These are phyloP conservation scores for Earliella scabrosa DNA, from an alignment of 1,284 basidiomycete genomes.

Conservation along the genomic window DNA sequence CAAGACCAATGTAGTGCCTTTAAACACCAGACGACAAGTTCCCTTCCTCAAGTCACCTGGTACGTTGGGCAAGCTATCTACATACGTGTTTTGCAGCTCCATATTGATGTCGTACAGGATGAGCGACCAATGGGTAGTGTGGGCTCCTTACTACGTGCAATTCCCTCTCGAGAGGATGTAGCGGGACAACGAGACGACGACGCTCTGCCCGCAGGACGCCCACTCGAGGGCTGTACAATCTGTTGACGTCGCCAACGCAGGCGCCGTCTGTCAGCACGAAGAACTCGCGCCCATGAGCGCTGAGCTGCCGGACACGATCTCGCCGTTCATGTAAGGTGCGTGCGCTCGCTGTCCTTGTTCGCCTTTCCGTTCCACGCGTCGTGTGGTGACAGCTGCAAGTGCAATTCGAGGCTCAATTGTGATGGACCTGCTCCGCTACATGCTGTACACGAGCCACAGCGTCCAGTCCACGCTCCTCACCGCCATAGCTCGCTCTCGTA, in stretches of 20 bases:
- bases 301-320: slow-evolving; percentile 55
- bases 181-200: slow-evolving; percentile 48
- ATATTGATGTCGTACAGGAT: slow-evolving; percentile 39
- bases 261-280: slow-evolving; percentile 44
- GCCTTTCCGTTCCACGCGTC: neutral
- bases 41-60: slow-evolving; percentile 46
- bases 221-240: slow-evolving; percentile 58
- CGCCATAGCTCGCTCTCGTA: slow-evolving; percentile 52
- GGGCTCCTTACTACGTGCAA: slow-evolving; percentile 58
- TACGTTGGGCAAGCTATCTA: slow-evolving; percentile 13
- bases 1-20: slow-evolving; percentile 60
- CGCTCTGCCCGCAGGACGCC: slow-evolving; percentile 53
- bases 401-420: slow-evolving; percentile 54
- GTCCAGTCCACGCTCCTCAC: slow-evolving; percentile 55
- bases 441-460: slow-evolving; percentile 54
- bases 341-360: neutral
- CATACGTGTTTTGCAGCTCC: too few species aligned
- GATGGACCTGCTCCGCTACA: slow-evolving; percentile 53
- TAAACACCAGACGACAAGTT: slow-evolving; percentile 57
- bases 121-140: slow-evolving; percentile 64
- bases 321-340: slow-evolving; percentile 57
- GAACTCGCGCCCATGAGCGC: slow-evolving; percentile 51
- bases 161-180: slow-evolving; percentile 56
- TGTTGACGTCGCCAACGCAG: slow-evolving; percentile 45
- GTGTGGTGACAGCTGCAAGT: slow-evolving; percentile 45